Conservation (phyloP, 2,329 filamentous ascomycete species). For the Diaporthe capsici region DNA sequence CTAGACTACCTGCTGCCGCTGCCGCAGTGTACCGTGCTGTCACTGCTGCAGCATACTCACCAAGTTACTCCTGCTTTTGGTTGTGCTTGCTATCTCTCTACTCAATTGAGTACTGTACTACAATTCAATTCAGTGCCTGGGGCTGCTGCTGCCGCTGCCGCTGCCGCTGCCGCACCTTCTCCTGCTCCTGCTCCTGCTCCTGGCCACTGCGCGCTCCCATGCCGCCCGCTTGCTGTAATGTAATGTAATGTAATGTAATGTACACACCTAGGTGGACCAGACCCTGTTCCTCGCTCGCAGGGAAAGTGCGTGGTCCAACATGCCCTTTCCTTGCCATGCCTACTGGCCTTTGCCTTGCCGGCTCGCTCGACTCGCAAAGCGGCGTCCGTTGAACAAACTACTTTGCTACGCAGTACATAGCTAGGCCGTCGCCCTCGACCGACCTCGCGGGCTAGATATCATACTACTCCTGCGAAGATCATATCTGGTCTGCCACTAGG, state of each 20-base stretch:
- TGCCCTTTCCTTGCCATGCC: conserved; percentile 28
- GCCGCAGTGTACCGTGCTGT: not conserved
- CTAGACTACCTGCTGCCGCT: not conserved
- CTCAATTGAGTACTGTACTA: not conserved
- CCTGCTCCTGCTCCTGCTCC: not conserved
- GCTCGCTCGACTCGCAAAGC: conserved; percentile 29
- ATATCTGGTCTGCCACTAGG: conserved; percentile 16
- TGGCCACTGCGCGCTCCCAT: not conserved
- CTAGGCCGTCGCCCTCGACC: conserved; percentile 21
- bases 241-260: conserved; percentile 29
- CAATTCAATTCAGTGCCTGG: not conserved
- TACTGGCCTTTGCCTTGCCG: conserved; percentile 20
- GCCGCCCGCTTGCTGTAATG: conserved; percentile 1
- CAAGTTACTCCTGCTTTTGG: not conserved
- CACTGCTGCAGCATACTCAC: not conserved
- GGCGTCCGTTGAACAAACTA: not conserved
- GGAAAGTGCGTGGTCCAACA: conserved; percentile 12
- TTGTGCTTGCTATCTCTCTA: not conserved
- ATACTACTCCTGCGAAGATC: conserved; percentile 9
- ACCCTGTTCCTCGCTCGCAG: conserved; percentile 34
- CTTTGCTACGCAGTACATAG: conserved; percentile 22
- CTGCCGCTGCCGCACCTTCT: conserved; percentile 4
- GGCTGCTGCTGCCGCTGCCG: conserved; percentile 18
- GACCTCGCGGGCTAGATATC: conserved; percentile 14
- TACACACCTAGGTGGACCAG: not conserved